Base-by-base conservation (phyloP, 441 rosid species). In the Jatropha podagrica region DNA sequence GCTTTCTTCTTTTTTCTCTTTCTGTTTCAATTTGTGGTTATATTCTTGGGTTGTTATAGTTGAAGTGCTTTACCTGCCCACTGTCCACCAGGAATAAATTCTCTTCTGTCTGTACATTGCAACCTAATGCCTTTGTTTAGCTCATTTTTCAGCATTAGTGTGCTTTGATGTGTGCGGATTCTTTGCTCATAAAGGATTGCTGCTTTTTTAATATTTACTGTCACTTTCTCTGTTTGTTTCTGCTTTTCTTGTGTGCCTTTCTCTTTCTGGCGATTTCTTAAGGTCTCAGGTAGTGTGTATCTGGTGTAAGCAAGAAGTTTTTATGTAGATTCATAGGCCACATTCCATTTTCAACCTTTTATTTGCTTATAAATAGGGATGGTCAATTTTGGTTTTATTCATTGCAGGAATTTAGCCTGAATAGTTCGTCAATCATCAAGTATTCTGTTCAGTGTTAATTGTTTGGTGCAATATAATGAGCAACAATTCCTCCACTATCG, bases 11-110 rank as follows among this genome's bases (percentile, higher is more conserved):
- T 27, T n/a, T 41, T 40, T 65, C 7, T 2, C 0, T 67, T 27
- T 67, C 10, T 23, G 71, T 67, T 46, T 10, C 17, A 64, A 49
- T 54, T 10, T 78, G 69, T 65, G 78, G 69, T 74, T 73, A 65
- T 81, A 79, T 80, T 78, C 81, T 65, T 61, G 66, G 74, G 78
- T 80, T 78, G 76, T 70, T 73, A 64, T 77, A 65, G 76, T 78
- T 81, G 74, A 67, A 74, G 65, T 71, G 73, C 82, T 78, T 78
- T 73, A 69, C 69, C 68, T 83, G n/a, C 48, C 66, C 78, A 69
- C 74, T 76, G 79, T 70, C 73, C 68, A 52, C 74, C 7, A 61
- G 75, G 87, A 80, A 87, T 87, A 80, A 85, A 87, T 85, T 87
- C 90, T 79, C 88, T 78, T 72, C 60, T 71, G 49, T 77, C 58